phyloP scores from a whole-genome alignment of 2,329 filamentous ascomycete genomes.

The Daldinia sp. region DNA sequence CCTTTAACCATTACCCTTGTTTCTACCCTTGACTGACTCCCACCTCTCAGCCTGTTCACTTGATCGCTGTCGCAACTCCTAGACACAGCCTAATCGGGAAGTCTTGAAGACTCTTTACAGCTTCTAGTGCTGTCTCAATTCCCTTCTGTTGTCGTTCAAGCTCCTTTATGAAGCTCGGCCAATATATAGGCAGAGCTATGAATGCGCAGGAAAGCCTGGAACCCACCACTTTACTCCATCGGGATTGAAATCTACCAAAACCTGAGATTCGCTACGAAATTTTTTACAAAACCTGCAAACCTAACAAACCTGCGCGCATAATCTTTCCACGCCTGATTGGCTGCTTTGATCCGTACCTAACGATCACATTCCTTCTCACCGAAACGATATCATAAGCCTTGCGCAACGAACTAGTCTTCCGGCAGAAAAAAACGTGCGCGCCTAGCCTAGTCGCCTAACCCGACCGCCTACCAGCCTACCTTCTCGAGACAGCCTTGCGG shows the following conservation, averaged over 20 bases:
- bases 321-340: constrained; percentile 26
- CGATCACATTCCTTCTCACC: constrained; percentile 31
- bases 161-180: constrained; percentile 38
- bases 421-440: constrained; percentile 23
- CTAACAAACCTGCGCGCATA: constrained; percentile 27
- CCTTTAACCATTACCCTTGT: constrained; percentile 42
- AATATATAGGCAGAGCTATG: constrained; percentile 48
- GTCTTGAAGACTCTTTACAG: constrained; percentile 49
- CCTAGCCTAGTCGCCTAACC: constrained; percentile 40
- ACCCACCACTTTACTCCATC: constrained; percentile 45
- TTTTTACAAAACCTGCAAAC: neutral
- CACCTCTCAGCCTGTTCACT: constrained; percentile 25
- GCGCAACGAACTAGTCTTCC: constrained; percentile 30
- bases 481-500: constrained; percentile 40
- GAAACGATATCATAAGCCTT: constrained; percentile 34
- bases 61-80: constrained; percentile 39
- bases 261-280: constrained; percentile 21
- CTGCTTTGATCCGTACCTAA: constrained; percentile 22
- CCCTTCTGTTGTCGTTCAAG: constrained; percentile 34
- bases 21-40: constrained; percentile 39
- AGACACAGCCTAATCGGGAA: constrained; percentile 45
- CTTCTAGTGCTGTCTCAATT: constrained; percentile 47
- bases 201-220: constrained; percentile 46
- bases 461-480: constrained; percentile 25
- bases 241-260: constrained; percentile 26